Conservation (phyloP, 495 filamentous ascomycete species). For the Articulospora tetracladia region DNA sequence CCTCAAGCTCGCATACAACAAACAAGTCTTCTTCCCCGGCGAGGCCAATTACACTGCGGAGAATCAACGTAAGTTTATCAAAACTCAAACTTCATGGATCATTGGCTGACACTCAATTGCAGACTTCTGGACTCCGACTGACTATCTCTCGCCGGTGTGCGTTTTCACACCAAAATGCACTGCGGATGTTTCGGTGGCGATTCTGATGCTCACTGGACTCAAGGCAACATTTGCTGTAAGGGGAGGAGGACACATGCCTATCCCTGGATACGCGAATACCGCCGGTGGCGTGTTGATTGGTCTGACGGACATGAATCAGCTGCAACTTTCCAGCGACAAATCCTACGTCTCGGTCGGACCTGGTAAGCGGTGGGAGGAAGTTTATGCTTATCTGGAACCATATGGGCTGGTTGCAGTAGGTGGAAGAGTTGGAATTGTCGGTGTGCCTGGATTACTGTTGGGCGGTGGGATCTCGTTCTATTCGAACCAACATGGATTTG, state of each 20-base stretch:
- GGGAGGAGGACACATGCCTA: slow-evolving; percentile 29
- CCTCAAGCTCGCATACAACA: slow-evolving; percentile 3
- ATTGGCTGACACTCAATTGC: background rate
- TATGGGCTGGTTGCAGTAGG: slow-evolving; percentile 41
- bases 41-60: slow-evolving; percentile 9
- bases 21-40: slow-evolving; percentile 4
- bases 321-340: slow-evolving; percentile 27
- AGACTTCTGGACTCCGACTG: slow-evolving; percentile 9
- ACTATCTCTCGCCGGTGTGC: slow-evolving; percentile 4
- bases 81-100: background rate
- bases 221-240: slow-evolving; percentile 28
- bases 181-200: slow-evolving; percentile 2
- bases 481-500: slow-evolving; percentile 22
- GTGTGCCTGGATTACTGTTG: slow-evolving; percentile 51
- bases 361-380: slow-evolving; percentile 40
- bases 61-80: slow-evolving; percentile 9
- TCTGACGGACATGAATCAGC: slow-evolving; percentile 25
- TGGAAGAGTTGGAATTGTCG: slow-evolving; percentile 48
- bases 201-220: background rate
- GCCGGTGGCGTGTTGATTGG: slow-evolving; percentile 29
- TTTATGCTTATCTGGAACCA: slow-evolving; percentile 40
- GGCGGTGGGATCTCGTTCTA: slow-evolving; percentile 36
- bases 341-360: slow-evolving; percentile 32
- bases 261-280: slow-evolving; percentile 26
- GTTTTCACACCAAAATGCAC: slow-evolving; percentile 7